Evolutionary conservation across 371 early-diverging fungal genomes (phyloP), one percentile per base, ranked within the genome.

Genomic region (Rhizomucor pusillus): DNA sequence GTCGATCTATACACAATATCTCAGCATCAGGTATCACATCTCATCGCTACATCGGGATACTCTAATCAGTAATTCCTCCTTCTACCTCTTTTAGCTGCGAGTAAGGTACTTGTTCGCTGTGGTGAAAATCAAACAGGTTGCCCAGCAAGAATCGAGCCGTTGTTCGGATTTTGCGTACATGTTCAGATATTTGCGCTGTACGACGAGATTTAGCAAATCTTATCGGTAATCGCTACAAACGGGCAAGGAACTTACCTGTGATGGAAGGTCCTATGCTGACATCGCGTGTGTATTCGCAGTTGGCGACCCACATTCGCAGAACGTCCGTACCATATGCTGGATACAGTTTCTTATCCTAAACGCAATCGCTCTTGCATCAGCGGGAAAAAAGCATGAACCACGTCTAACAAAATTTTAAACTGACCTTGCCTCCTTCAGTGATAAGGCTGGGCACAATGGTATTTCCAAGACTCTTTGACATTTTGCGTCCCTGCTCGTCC

Each of bases 401-500:
- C 11, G 19, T 12, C 10, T 18, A 44, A 14, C 12, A 18, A 18
- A 44, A 2, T 20, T 18, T 24, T 20, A 16, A 3, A 33, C 51
- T 24, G 54, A 75, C 80, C 64, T 85, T 82, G 16, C 89, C 90
- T 24, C 91, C 93, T 13, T 79, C 47, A 19, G 86, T 90, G 33
- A 93, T 80, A 12, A 69, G 51, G 12, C 69, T 63, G 2, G 98
- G 96, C 24, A 81, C 88, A 5, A 95, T 78, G 33, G 90, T 88
- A 65, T 98, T 98, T 22, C 96, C 96, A 25, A 95, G 52, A 44
- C 94, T 90, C 75, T 98, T 98, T 55, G 91, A 89, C 95, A 96
- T 95, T 65, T 98, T 98, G 56, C 85, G 81, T 1, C 95, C 93
- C 47, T 89, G 72, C 60, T 89, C 89, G 65, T 97, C 98, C 61